These are phyloP conservation scores for Tricholoma sp. DNA, from an alignment of 768 basidiomycete genomes.

Conservation along the genomic window DNA sequence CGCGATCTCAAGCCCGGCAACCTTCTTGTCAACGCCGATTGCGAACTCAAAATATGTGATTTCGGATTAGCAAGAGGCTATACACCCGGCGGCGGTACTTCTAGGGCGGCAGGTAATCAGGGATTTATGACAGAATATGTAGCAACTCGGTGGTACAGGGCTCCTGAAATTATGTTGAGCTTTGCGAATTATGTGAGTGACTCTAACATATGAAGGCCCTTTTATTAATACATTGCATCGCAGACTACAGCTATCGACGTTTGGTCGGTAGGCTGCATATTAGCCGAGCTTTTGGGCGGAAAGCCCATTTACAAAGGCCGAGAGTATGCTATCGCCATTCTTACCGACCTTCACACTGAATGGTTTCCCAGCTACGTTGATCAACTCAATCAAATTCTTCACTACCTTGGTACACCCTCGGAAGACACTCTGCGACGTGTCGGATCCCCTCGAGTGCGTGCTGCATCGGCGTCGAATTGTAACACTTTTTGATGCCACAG, in stretches of 20 bases:
- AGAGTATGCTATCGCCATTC: constrained; percentile 56
- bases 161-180: constrained; percentile 98
- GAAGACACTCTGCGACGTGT: constrained; percentile 96
- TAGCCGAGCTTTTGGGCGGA: constrained; percentile 88
- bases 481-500: constrained; percentile 1
- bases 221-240: constrained; percentile 11
- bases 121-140: constrained; percentile 99
- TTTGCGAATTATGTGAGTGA: constrained; percentile 85
- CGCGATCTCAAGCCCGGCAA: constrained; percentile 95
- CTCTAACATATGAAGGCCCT: neutral
- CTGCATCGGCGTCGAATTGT: neutral
- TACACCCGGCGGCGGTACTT: constrained; percentile 75
- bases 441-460: constrained; percentile 83
- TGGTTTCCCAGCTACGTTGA: constrained; percentile 76
- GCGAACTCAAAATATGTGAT: constrained; percentile 97
- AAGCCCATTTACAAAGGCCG: constrained; percentile 97
- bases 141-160: constrained; percentile 98
- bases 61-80: constrained; percentile 96
- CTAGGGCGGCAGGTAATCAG: constrained; percentile 69
- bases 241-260: constrained; percentile 91
- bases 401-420: constrained; percentile 96
- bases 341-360: constrained; percentile 3
- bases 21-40: constrained; percentile 95
- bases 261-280: constrained; percentile 94
- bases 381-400: constrained; percentile 96